Evolutionary conservation across 2,329 filamentous ascomycete species (phyloP).

Genomic region (Lachnellula hyalina): DNA sequence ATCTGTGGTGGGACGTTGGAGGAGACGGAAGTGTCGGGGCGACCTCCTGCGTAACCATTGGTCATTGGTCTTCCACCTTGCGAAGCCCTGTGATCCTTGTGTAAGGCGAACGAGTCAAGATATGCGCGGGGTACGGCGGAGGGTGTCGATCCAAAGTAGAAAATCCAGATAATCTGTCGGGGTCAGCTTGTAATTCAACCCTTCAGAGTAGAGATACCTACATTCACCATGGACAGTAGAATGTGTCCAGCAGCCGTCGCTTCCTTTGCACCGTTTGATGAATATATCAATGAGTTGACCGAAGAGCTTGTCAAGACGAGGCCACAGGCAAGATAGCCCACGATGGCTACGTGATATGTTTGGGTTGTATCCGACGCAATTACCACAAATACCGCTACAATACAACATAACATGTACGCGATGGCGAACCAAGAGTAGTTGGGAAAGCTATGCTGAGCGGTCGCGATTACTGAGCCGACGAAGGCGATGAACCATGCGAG

Average conservation of each 20-base stretch:
- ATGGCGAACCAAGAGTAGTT: constrained; percentile 91
- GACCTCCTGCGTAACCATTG: constrained; percentile 63
- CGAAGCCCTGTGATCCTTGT: constrained; percentile 62
- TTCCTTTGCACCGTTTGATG: constrained; percentile 65
- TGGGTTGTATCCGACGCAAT: constrained; percentile 79
- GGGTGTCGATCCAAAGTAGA: constrained; percentile 94
- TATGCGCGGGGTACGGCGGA: constrained; percentile 82
- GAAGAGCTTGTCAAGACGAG: constrained; percentile 81
- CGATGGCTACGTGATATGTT: constrained; percentile 87
- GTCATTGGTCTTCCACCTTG: constrained; percentile 47
- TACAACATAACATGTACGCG: constrained; percentile 79
- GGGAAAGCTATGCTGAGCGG: constrained; percentile 56
- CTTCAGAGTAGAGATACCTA: constrained; percentile 43
- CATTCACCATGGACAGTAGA: constrained; percentile 84
- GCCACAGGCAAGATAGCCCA: constrained; percentile 78
- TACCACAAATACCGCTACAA: constrained; percentile 73
- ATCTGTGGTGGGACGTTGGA: constrained; percentile 80
- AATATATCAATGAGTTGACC: constrained; percentile 82
- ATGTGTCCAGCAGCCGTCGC: constrained; percentile 92
- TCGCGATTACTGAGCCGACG: constrained; percentile 74
- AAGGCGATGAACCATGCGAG: constrained; percentile 94
- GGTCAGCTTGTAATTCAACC: constrained; percentile 6
- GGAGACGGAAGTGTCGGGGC: constrained; percentile 79
- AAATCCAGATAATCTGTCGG: constrained; percentile 87
- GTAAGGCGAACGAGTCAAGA: constrained; percentile 89